Base-by-base conservation (phyloP, 768 basidiomycete species). In the Myochromella boudieri region DNA sequence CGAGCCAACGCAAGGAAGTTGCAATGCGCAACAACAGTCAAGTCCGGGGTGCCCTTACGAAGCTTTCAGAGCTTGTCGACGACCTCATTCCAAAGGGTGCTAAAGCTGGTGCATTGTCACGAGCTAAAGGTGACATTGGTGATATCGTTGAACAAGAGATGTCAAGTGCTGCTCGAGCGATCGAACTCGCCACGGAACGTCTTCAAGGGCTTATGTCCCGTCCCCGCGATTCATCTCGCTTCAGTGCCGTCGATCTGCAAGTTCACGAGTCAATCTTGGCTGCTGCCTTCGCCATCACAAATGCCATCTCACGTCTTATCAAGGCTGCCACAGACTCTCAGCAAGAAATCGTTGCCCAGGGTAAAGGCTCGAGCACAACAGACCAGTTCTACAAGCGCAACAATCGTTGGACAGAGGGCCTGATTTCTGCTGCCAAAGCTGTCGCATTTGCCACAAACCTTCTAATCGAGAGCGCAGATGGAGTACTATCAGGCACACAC, bases 381-480 rank as follows among this genome's bases (percentile, higher is more conserved):
- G 92, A 95, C 65, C 95, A 97, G 60, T 99, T 99, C 78, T 99
- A 98, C 80, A 99, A 99, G 74, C 86, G 91, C 50, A 97, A 99
- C 82, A 98, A 98, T 68, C 81, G 97, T 50, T 99, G 97, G 97
- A 99, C 97, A 34, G 97, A 99, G 66, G 97, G 97, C 55, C 85
- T 99, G 56, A 94, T 98, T 58, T 95, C 93, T 27, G 97, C 97
- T 27, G 97, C 97, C 15, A 97, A 97, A 67, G 81, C 97, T 7
- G 97, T 99, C 44, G 97, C 97, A 2, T 97, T 95, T 58, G 94
- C 97, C 8, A 98, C 97, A 26, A 90, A 82, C 54, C 70, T 97
- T 48, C 82, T 99, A 51, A 99, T 99, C 65, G 95, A 99, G 67
- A 90, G 87, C 53, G 97, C 97, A 14, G 97, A 99, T 65, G 97